These are phyloP conservation scores for Rhododendron kiyosumense DNA, from an alignment of 148 eudicot genomes.

Conservation along the genomic window DNA sequence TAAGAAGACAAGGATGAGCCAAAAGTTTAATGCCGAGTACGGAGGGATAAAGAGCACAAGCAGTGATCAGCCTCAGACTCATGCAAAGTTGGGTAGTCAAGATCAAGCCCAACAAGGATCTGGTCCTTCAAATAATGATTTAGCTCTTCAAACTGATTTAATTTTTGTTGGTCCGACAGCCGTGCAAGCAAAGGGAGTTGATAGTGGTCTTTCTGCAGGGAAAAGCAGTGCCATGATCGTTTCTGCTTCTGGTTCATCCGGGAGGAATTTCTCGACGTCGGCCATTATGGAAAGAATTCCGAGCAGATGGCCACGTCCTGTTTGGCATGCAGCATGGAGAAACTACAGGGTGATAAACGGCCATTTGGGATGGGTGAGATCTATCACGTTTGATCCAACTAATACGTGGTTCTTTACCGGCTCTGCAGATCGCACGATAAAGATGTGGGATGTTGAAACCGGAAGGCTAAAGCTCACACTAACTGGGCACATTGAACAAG, in stretches of 20 bases:
- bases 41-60: too few relatives aligned
- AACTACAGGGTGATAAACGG: conserved; percentile 47
- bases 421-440: conserved; percentile 94
- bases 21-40: too few relatives aligned
- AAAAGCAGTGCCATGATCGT: too few relatives aligned
- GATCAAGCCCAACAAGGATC: conserved; percentile 36
- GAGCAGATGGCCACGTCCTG: neutral
- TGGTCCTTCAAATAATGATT: conserved; percentile 31
- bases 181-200: too few relatives aligned
- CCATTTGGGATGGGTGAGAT: conserved; percentile 98
- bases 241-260: too few relatives aligned
- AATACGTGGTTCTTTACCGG: conserved; percentile 95
- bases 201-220: too few relatives aligned
- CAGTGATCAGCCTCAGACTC: neutral
- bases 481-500: conserved; percentile 41
- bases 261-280: too few relatives aligned
- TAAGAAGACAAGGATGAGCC: neutral
- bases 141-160: conserved; percentile 36
- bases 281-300: neutral
- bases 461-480: conserved; percentile 64
- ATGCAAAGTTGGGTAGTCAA: conserved; percentile 26
- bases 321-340: too few relatives aligned
- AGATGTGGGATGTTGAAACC: conserved; percentile 95
- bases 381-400: conserved; percentile 92
- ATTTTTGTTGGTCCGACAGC: too few relatives aligned